Evolutionary conservation across 1,139 yeast genomes (phyloP), one percentile per base, ranked within the genome.

Genomic region (Eremothecium coryli): DNA sequence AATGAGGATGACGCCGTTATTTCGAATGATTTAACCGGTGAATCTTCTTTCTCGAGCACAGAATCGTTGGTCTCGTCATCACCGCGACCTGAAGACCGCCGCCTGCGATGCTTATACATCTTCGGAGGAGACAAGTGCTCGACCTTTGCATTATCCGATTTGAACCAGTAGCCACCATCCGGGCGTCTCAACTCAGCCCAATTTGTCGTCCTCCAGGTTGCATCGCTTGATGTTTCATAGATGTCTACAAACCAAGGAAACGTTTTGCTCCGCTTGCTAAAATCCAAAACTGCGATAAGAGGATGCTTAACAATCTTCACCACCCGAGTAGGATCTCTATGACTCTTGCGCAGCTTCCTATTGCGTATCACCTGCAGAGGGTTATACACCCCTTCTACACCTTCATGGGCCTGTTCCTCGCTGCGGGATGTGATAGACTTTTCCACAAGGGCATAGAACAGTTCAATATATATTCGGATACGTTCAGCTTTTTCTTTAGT

Each of bases 281-380:
- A 53, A 35, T 56, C 54, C 23, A 41, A 37, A 5, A 54, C 43
- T 10, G 56, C 57, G 29, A 58, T 42, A 14, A 50, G 31, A 15
- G 59, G 54, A 11, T 51, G 44, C 36, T 51, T 43, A 32, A 49
- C 36, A 25, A 50, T 41, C 26, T 50, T 38, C 11, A 53, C 30
- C 14, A 47, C 48, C 26, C 57, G 52, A 13, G 60, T 56, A 21
- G 41, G 39, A 36, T 52, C 53, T 4, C 28, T 29, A 45, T 68
- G 61, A 44, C 68, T 70, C 43, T 68, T 66, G 44, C 71, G 54
- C 8, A 77, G 53, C 39, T 66, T 65, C 37, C 95, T 64, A 54
- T 85, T 81, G 40, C 96, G 62, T 23, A 85, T 72, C 13, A 77
- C 70, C 52, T 82, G 95, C 30, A 85, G 61, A 1, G 95, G 95